These are phyloP conservation scores for Amanita inopinata DNA, from an alignment of 768 basidiomycete genomes.

Conservation along the genomic window DNA sequence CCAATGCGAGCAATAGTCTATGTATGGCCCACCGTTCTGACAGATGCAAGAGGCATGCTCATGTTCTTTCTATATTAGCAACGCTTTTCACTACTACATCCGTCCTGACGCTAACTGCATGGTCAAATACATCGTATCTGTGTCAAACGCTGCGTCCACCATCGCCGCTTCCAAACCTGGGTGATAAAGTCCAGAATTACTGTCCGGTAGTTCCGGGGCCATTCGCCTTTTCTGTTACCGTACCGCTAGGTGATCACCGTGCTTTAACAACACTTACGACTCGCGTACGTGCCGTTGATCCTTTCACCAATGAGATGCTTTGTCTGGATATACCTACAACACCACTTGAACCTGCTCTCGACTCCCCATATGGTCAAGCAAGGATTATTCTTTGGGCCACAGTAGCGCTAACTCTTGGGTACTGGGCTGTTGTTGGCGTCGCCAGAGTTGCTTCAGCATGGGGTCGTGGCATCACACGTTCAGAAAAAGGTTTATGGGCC, in stretches of 20 bases:
- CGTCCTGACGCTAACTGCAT: slow-evolving; percentile 70
- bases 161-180: slow-evolving; percentile 49
- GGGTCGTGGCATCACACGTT: slow-evolving; percentile 58
- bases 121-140: slow-evolving; percentile 61
- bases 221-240: slow-evolving; percentile 71
- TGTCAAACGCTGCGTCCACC: slow-evolving; percentile 75
- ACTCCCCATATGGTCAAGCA: slow-evolving; percentile 58
- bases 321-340: slow-evolving; percentile 77
- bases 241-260: slow-evolving; percentile 55
- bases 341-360: slow-evolving; percentile 52
- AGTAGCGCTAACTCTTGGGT: slow-evolving; percentile 64
- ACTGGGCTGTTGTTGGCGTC: slow-evolving; percentile 73
- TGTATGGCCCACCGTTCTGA: slow-evolving; percentile 37
- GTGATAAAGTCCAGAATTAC: slow-evolving; percentile 33
- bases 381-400: slow-evolving; percentile 64
- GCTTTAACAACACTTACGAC: slow-evolving; percentile 80
- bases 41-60: background rate
- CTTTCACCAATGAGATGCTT: slow-evolving; percentile 68
- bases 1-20: slow-evolving; percentile 52
- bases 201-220: slow-evolving; percentile 77
- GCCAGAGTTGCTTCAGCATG: slow-evolving; percentile 82
- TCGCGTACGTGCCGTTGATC: slow-evolving; percentile 81
- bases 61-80: slow-evolving; percentile 30
- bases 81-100: slow-evolving; percentile 81
- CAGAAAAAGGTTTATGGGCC: slow-evolving; percentile 54